Conservation (phyloP, 2,329 filamentous ascomycete genomes). For the Fusarium xyrophilum region DNA sequence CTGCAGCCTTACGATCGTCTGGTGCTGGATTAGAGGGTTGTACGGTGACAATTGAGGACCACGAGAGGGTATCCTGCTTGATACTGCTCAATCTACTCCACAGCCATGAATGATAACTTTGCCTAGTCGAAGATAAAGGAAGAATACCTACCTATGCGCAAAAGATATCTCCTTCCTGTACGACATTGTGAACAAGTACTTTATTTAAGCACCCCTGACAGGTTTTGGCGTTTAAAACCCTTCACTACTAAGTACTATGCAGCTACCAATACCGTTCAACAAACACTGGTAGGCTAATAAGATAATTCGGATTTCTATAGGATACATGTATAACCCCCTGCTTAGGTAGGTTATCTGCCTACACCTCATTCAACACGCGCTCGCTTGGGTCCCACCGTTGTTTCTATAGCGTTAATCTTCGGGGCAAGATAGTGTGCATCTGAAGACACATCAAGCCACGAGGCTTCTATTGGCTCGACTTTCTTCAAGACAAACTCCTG, state of each 20-base stretch:
- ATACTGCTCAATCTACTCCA: neutral
- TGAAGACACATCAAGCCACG: constrained; percentile 55
- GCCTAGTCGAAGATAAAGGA: neutral
- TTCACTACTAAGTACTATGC: neutral
- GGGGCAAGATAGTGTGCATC: constrained; percentile 43
- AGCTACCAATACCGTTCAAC: neutral
- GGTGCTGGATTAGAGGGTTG: neutral
- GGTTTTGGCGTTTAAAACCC: neutral
- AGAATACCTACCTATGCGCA: neutral
- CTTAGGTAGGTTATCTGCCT: neutral
- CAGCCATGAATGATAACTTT: too few species aligned
- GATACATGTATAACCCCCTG: constrained; percentile 3
- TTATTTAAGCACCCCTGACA: neutral
- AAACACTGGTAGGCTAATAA: neutral
- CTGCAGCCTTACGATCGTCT: neutral
- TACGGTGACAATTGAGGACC: neutral
- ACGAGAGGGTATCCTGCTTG: neutral
- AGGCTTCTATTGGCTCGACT: constrained; percentile 59
- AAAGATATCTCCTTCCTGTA: neutral
- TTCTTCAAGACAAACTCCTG: constrained; percentile 61
- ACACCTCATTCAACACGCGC: constrained; percentile 16
- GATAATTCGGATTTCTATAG: neutral
- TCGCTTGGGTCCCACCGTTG: constrained; percentile 46
- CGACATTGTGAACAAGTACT: neutral
- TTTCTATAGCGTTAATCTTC: constrained; percentile 47